A percentile compares a stretch with the other conserved stretches of the same genome.
Evolutionary conservation across 139 green algal genomes (phyloP).

Genomic region (Chlorella vulgaris): DNA sequence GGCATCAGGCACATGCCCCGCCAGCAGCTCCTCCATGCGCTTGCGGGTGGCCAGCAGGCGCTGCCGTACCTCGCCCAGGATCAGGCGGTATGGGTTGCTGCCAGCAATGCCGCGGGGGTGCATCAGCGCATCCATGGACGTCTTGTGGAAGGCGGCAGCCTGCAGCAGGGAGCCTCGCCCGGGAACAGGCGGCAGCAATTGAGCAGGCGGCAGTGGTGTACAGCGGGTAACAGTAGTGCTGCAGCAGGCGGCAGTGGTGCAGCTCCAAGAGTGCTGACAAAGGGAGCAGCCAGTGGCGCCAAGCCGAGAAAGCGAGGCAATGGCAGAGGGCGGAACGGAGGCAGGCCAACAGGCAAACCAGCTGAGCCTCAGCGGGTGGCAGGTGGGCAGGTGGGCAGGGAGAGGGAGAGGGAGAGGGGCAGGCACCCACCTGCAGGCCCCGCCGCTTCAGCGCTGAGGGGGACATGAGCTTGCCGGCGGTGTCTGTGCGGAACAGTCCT

Average conservation of each 20-base stretch:
- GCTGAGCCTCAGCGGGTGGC: too few species aligned
- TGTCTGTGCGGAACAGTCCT: slow-evolving; percentile 36
- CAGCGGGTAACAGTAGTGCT: background rate
- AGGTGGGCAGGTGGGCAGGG: too few species aligned
- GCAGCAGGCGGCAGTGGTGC: too few species aligned
- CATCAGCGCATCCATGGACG: slow-evolving; percentile 57
- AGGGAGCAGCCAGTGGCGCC: too few species aligned
- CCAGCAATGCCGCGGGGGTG: slow-evolving; percentile 55
- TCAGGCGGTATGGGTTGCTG: slow-evolving; percentile 87
- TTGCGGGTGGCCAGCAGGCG: slow-evolving; percentile 86
- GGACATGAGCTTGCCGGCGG: slow-evolving; percentile 30
- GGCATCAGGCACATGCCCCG: slow-evolving; percentile 46
- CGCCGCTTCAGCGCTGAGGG: slow-evolving; percentile 24
- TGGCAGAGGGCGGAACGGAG: too few species aligned
- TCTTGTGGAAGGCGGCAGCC: slow-evolving; percentile 52
- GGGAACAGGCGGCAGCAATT: too few species aligned
- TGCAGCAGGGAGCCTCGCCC: too few species aligned
- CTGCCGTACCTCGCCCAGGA: slow-evolving; percentile 87
- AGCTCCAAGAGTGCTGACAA: too few species aligned
- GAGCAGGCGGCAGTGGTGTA: background rate
- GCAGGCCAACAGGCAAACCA: too few species aligned
- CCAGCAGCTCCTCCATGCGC: slow-evolving; percentile 84
- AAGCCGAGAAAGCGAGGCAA: too few species aligned
- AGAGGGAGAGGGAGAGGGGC: too few species aligned
- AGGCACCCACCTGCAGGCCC: slow-evolving; percentile 12